These are phyloP conservation scores for Cryptococcus depauperatus DNA, from an alignment of 1,284 basidiomycete species.

Conservation along the genomic window DNA sequence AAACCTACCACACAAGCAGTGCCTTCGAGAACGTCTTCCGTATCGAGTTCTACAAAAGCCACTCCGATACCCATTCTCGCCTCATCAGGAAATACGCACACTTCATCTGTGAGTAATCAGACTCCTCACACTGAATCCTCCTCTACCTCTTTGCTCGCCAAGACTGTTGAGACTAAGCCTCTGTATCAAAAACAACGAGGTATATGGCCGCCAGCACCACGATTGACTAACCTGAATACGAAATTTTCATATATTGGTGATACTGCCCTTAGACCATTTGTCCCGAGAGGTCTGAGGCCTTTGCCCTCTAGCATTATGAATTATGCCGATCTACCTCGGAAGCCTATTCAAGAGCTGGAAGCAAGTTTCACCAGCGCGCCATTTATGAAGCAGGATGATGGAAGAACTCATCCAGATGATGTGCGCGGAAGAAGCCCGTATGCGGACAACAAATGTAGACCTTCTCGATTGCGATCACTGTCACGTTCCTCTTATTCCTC, in stretches of 20 bases:
- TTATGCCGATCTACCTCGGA: no score
- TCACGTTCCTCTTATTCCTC: constrained; percentile 15
- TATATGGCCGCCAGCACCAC: no score
- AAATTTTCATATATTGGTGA: no score
- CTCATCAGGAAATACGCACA: background rate
- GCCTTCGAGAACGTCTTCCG: no score
- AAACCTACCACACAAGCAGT: constrained; percentile 17
- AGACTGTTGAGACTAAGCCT: no score
- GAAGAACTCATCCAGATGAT: background rate
- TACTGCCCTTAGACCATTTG: no score
- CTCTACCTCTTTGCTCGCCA: no score
- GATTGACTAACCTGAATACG: no score
- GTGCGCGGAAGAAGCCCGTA: background rate
- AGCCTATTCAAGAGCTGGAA: constrained; percentile 15
- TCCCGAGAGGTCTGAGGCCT: no score
- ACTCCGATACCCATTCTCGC: background rate
- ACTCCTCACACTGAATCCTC: background rate
- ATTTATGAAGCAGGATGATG: constrained; percentile 10
- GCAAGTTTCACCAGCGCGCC: constrained; percentile 29
- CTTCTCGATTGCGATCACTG: constrained; percentile 7
- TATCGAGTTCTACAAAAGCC: no score
- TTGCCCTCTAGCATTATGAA: no score
- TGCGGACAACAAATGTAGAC: background rate
- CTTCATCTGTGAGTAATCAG: background rate
- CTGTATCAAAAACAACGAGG: no score